Base-by-base conservation (phyloP, 1,284 basidiomycete species). In the Chiua sp. region DNA sequence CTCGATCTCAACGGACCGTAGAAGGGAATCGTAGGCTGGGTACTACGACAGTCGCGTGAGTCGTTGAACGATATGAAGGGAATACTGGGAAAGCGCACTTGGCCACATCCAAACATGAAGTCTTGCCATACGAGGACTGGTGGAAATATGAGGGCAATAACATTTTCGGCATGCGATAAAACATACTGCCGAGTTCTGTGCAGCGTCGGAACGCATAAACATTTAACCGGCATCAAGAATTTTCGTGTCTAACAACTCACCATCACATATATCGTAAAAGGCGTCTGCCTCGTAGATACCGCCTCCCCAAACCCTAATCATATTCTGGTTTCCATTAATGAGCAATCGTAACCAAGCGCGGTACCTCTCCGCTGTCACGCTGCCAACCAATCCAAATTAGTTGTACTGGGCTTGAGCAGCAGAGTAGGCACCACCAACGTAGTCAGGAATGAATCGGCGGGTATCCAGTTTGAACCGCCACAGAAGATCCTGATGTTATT, bases 391-490 rank as follows among this genome's bases (percentile, higher is more conserved):
- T 15, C 32, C 13, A 37, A 8, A 52, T 60, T 51, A 56, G 23
- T 35, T 23, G 50, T n/a, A 56, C 13, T n/a, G 42, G 42, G 22
- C 8, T 44, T 22, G 33, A n/a, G 51, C 28, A 49, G 58, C 42
- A 59, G 35, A 23, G 44, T 39, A 47, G 55, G n/a, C 59, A 53
- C 3, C 20, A 76, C 82, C 46, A 59, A 91, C 87, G 84, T 89
- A 2, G 94, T 94, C 47, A 96, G 76, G 76, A 96, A 94, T 6
- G 87, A 92, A 72, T 96, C 93, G 0, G 90, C 91, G 4, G 94
- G 94, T 67, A 97, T 96, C 94, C 94, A 97, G 73, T 96, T 97
- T 3, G 91, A 92, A 48, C 92, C 94, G 63, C 93, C 95, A 68
- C 90, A 91, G 72, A 97, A 98, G n/a, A 96, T 82, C 49, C 91